Conservation (phyloP, 768 basidiomycete species). For the Tulasnella sp. region DNA sequence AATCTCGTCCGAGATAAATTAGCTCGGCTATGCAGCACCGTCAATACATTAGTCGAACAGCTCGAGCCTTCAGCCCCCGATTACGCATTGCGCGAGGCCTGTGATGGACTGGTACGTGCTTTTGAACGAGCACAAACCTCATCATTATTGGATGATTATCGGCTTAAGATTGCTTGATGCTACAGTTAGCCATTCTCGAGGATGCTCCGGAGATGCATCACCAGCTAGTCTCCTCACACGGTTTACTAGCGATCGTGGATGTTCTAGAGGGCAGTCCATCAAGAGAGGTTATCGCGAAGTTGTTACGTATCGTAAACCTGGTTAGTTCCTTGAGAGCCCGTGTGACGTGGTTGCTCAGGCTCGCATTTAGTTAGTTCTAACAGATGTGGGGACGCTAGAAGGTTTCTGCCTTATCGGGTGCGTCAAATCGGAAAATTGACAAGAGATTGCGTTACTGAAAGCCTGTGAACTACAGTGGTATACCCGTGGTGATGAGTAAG, state of each 20-base stretch:
- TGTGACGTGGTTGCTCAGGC: neutral
- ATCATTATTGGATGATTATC: neutral
- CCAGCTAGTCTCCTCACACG: slow-evolving; percentile 86
- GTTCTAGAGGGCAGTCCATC: slow-evolving; percentile 81
- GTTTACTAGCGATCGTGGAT: slow-evolving; percentile 89
- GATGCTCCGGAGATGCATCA: slow-evolving; percentile 76
- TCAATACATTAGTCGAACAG: slow-evolving; percentile 78
- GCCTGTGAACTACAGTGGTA: slow-evolving; percentile 45
- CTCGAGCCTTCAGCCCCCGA: slow-evolving; percentile 73
- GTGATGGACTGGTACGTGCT: slow-evolving; percentile 67
- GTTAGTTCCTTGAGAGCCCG: slow-evolving; percentile 34
- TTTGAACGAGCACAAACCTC: too few species aligned
- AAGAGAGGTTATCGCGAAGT: slow-evolving; percentile 71
- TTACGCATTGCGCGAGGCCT: slow-evolving; percentile 71
- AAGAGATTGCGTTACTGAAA: slow-evolving; percentile 21
- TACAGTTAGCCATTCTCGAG: slow-evolving; percentile 59
- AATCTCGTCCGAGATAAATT: slow-evolving; percentile 90
- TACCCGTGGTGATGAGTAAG: slow-evolving; percentile 87
- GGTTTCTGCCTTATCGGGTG: slow-evolving; percentile 89
- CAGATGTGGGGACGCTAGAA: slow-evolving; percentile 78
- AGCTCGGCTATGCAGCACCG: slow-evolving; percentile 69
- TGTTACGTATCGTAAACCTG: slow-evolving; percentile 82
- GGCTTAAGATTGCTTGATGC: neutral
- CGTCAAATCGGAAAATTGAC: slow-evolving; percentile 20
- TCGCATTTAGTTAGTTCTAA: slow-evolving; percentile 33